phyloP scores from a whole-genome alignment of 345 rosid species.

The Arabidopsis thaliana region DNA sequence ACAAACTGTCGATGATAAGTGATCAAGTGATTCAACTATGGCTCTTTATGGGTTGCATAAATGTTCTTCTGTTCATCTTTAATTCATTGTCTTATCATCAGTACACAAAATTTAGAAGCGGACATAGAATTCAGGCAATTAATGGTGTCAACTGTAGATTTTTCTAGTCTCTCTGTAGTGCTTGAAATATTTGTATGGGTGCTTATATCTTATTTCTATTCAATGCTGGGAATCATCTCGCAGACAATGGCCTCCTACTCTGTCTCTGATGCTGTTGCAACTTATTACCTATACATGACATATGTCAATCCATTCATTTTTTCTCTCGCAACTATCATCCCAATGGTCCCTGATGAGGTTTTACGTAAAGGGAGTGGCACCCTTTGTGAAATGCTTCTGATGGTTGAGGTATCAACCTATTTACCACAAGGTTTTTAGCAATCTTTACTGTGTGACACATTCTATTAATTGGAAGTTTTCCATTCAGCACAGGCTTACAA shows the following conservation, averaged over 20 bases:
- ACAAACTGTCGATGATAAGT: conserved; percentile 15
- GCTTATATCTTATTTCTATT: conserved; percentile 37
- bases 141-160: conserved; percentile 18
- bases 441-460: conserved; percentile 27
- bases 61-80: conserved; percentile 7
- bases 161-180: conserved; percentile 25
- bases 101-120: conserved; percentile 18
- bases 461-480: conserved; percentile 35
- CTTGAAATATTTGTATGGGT: conserved; percentile 29
- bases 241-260: conserved; percentile 99
- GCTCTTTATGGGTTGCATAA: conserved; percentile 11
- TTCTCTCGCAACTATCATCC: conserved; percentile 95
- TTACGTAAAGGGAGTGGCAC: conserved; percentile 99
- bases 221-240: conserved; percentile 40
- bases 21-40: conserved; percentile 21
- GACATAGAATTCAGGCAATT: conserved; percentile 13
- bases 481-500: conserved; percentile 66
- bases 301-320: conserved; percentile 97
- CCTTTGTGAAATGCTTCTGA: conserved; percentile 99
- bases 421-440: conserved; percentile 25
- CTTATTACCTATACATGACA: conserved; percentile 95
- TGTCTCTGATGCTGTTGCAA: conserved; percentile 98
- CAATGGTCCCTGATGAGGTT: conserved; percentile 99
- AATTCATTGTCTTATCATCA: conserved; percentile 23
- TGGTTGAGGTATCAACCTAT: conserved; percentile 80